Conservation (phyloP, 129 eudicot genomes). For the Sambucus nigra region DNA sequence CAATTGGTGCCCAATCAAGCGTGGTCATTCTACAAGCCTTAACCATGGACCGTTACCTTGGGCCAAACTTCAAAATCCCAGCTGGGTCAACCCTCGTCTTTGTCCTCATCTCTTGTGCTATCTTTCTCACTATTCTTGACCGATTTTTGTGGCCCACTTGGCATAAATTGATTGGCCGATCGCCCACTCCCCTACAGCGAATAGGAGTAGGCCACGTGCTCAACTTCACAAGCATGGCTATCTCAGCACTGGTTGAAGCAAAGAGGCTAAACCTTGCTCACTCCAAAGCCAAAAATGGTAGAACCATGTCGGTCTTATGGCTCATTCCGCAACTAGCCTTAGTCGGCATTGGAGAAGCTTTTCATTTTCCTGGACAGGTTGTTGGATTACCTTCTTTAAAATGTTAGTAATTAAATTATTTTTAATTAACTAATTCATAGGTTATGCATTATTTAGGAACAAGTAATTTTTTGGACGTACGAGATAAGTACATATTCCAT, state of each 20-base stretch:
- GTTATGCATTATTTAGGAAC: too few relatives aligned
- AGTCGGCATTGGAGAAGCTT: constrained; percentile 55
- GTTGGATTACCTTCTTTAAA: too few relatives aligned
- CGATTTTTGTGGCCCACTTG: constrained; percentile 29
- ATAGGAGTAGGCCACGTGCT: constrained; percentile 31
- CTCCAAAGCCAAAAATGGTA: background rate
- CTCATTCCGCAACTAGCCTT: constrained; percentile 37
- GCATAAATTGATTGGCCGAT: constrained; percentile 17
- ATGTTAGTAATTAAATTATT: too few relatives aligned
- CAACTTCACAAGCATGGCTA: constrained; percentile 14
- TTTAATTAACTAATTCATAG: too few relatives aligned
- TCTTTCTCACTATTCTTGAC: constrained; percentile 25
- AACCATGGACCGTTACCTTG: constrained; percentile 46
- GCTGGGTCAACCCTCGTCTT: constrained; percentile 43
- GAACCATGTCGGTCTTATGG: constrained; percentile 58
- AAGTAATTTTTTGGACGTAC: too few relatives aligned
- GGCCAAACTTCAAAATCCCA: constrained; percentile 35
- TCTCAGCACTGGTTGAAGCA: constrained; percentile 28
- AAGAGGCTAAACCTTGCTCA: constrained; percentile 8
- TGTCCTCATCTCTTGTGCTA: constrained; percentile 25
- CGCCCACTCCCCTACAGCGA: constrained; percentile 38
- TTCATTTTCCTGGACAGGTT: constrained; percentile 55
- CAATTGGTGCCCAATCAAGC: constrained; percentile 39
- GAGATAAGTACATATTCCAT: too few relatives aligned
- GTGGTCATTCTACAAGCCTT: constrained; percentile 49